A percentile compares a stretch with the other conserved stretches of the same genome.
These are phyloP conservation scores for Gleditsia sinensis DNA, from an alignment of 306 rosid genomes.

Conservation along the genomic window DNA sequence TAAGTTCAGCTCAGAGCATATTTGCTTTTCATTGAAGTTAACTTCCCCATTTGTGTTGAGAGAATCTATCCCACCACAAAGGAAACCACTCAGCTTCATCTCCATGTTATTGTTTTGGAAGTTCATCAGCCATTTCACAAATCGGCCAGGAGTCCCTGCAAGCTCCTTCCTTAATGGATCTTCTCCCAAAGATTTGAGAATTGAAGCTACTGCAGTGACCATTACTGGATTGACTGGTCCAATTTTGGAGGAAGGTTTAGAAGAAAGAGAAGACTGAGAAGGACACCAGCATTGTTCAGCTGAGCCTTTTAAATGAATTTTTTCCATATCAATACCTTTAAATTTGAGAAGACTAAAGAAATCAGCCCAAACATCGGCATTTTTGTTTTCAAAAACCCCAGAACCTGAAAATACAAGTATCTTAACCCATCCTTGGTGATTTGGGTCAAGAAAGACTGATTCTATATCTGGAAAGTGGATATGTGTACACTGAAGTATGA, in stretches of 20 bases:
- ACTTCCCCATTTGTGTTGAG: slow-evolving; percentile 32
- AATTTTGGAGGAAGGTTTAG: slow-evolving; percentile 51
- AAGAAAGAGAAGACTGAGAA: slow-evolving; percentile 41
- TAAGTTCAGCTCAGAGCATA: slow-evolving; percentile 62
- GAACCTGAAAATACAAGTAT: slow-evolving; percentile 65
- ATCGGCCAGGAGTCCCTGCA: slow-evolving; percentile 74
- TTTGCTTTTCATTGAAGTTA: slow-evolving; percentile 40
- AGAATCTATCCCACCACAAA: slow-evolving; percentile 42
- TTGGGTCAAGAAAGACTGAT: slow-evolving; percentile 57
- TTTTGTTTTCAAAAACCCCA: slow-evolving; percentile 66
- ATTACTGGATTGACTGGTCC: slow-evolving; percentile 52
- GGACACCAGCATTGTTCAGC: slow-evolving; percentile 73
- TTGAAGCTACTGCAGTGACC: slow-evolving; percentile 70
- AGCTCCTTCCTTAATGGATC: slow-evolving; percentile 88
- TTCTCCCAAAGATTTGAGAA: slow-evolving; percentile 86
- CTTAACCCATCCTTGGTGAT: slow-evolving; percentile 58
- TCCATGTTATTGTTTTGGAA: slow-evolving; percentile 64
- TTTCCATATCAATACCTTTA: slow-evolving; percentile 54
- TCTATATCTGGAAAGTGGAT: slow-evolving; percentile 63
- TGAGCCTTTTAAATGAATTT: slow-evolving; percentile 34
- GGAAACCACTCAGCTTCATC: slow-evolving; percentile 68
- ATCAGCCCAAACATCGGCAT: slow-evolving; percentile 64
- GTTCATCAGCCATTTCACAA: slow-evolving; percentile 81
- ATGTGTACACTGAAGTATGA: slow-evolving; percentile 71
- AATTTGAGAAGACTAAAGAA: slow-evolving; percentile 68